Evolutionary conservation across 1,284 basidiomycete species (phyloP), one percentile per base, ranked within the genome.

Genomic region (Trichosporon coremiiforme): DNA sequence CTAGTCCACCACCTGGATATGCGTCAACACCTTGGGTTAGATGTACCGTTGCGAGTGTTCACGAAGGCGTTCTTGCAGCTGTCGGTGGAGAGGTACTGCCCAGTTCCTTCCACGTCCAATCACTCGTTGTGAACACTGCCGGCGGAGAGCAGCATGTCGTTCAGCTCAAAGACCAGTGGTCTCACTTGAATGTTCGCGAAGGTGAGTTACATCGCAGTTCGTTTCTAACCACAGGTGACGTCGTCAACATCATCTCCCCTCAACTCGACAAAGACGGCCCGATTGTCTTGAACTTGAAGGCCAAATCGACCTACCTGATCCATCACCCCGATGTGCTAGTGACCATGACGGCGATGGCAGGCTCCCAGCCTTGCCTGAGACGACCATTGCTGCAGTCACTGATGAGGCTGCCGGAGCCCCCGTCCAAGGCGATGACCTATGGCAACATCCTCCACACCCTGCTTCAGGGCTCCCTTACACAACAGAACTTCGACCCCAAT

Each of bases 361-460:
- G 89, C 71, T 89, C 94, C 0, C 86, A 91, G 3, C 88, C 90
- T 71, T 98, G 95, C 79, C 84, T 88, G 8, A 89, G 95, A 15
- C 91, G 90, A 78, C 92, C 95, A 0, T 85, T 97, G 17, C 84
- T 98, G 1, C 88, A 90, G 10, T 65, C 89, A 85, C 71, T 90
- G 85, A 41, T 88, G 84, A 70, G 88, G 82, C 38, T 89, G 87
- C 75, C 84, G 82, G 53, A 78, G 38, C 78, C 80, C 5, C 73
- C 80, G 0, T 79, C 79, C 0, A 83, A 85, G 31, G 71, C 85
- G 0, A 79, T 96, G 22, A 85, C 95, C 0, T 96, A 93, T 88
- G 95, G 95, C 25, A 95, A 90, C 74, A 89, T 97, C 78, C 86
- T 96, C 2, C 95, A 98, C 76, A 90, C 93, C 73, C 89, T 96